Evolutionary conservation across 2,329 filamentous ascomycete species (phyloP).

Genomic region (Penicillium sclerotiorum): DNA sequence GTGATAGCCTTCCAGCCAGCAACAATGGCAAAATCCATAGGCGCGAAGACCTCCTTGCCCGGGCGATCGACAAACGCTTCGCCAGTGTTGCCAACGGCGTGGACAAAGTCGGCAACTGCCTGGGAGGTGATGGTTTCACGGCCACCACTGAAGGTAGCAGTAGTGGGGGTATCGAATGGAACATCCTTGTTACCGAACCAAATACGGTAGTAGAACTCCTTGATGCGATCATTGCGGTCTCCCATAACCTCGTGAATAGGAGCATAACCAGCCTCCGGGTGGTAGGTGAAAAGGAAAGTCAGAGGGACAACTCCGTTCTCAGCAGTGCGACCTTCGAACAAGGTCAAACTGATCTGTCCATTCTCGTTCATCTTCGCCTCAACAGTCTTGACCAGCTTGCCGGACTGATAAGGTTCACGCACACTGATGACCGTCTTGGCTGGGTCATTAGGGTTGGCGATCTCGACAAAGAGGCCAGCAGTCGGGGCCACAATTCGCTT

Average conservation of each 20-base stretch:
- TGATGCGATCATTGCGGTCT: slow-evolving; percentile 94
- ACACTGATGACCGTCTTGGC: slow-evolving; percentile 82
- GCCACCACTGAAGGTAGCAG: slow-evolving; percentile 87
- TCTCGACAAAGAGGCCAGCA: slow-evolving; percentile 86
- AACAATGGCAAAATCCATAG: slow-evolving; percentile 99
- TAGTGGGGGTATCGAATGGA: slow-evolving; percentile 81
- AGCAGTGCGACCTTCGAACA: slow-evolving; percentile 92
- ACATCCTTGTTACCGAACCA: slow-evolving; percentile 91
- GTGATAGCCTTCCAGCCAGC: slow-evolving; percentile 99
- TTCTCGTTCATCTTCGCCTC: slow-evolving; percentile 75
- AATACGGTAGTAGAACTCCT: slow-evolving; percentile 97
- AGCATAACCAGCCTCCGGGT: slow-evolving; percentile 94
- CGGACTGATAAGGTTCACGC: slow-evolving; percentile 81
- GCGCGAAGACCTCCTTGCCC: slow-evolving; percentile 89
- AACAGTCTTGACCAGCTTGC: slow-evolving; percentile 85
- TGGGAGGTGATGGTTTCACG: slow-evolving; percentile 83
- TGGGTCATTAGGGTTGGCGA: slow-evolving; percentile 78
- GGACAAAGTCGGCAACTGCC: slow-evolving; percentile 98
- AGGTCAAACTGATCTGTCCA: slow-evolving; percentile 81
- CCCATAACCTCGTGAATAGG: slow-evolving; percentile 97
- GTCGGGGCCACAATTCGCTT: slow-evolving; percentile 85
- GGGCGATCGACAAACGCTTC: slow-evolving; percentile 96
- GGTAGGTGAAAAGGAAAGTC: slow-evolving; percentile 86
- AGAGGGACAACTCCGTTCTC: slow-evolving; percentile 80
- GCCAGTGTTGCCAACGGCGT: slow-evolving; percentile 95